Evolutionary conservation across 2,329 filamentous ascomycete genomes (phyloP).

Genomic region (Zymoseptoria tritici): DNA sequence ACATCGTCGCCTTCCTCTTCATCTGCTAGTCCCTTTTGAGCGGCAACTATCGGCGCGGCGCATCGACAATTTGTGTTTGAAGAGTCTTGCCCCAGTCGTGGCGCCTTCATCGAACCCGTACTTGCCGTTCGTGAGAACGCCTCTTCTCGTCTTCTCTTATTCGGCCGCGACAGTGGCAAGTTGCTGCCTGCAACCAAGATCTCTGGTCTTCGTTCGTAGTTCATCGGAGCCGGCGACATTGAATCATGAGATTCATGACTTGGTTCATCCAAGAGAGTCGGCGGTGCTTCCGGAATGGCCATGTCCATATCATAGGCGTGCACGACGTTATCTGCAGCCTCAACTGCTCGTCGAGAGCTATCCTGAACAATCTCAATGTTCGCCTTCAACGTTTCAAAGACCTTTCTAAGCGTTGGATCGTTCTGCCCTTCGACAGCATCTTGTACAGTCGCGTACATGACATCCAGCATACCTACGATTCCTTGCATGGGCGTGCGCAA

Average conservation of each 20-base stretch:
- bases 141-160: slow-evolving; percentile 39
- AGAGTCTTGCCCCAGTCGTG: slow-evolving; percentile 1
- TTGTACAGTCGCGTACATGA: slow-evolving; percentile 66
- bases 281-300: slow-evolving; percentile 59
- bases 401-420: slow-evolving; percentile 43
- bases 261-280: slow-evolving; percentile 26
- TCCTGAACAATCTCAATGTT: slow-evolving; percentile 69
- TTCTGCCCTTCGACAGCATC: slow-evolving; percentile 53
- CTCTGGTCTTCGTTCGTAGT: slow-evolving; percentile 33
- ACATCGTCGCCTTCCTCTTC: slow-evolving; percentile 9
- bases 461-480: slow-evolving; percentile 67
- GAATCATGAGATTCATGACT: slow-evolving; percentile 13
- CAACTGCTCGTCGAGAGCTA: slow-evolving; percentile 62
- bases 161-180: slow-evolving; percentile 33
- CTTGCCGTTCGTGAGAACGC: slow-evolving; percentile 20
- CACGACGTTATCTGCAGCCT: slow-evolving; percentile 68
- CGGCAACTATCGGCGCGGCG: slow-evolving; percentile 16
- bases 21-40: slow-evolving; percentile 19
- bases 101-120: slow-evolving; percentile 20
- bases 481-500: slow-evolving; percentile 68
- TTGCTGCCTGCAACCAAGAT: slow-evolving; percentile 39
- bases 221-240: slow-evolving; percentile 17
- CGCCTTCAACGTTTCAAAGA: slow-evolving; percentile 57
- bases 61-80: slow-evolving; percentile 12
- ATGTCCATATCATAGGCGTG: slow-evolving; percentile 70